Percentiles rank a stretch among this genome's conserved stretches.
Evolutionary conservation across 805 yeast species (phyloP).

Genomic region (Metschnikowia lochheadii): DNA sequence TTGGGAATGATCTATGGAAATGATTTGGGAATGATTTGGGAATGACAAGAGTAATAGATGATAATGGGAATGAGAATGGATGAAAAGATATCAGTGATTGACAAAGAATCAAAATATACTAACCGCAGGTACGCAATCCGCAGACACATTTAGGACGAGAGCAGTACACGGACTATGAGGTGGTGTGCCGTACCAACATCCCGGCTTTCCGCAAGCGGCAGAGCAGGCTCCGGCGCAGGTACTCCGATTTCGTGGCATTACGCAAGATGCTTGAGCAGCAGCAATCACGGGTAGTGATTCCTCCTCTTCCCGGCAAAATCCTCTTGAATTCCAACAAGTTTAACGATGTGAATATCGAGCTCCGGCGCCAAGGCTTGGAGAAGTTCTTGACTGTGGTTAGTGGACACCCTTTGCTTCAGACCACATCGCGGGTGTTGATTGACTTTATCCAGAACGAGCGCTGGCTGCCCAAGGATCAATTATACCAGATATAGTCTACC

Average conservation of each 20-base stretch:
- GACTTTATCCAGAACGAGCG: slow-evolving; percentile 84
- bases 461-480: slow-evolving; percentile 48
- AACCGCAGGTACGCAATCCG: slow-evolving; percentile 55
- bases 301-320: slow-evolving; percentile 88
- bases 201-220: slow-evolving; percentile 71
- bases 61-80: neutral
- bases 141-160: slow-evolving; percentile 65
- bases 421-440: slow-evolving; percentile 71
- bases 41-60: too few relatives aligned
- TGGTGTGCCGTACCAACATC: slow-evolving; percentile 82
- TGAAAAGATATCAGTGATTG: too few relatives aligned
- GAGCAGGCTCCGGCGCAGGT: slow-evolving; percentile 76
- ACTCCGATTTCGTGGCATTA: slow-evolving; percentile 84
- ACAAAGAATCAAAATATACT: slow-evolving; percentile 9
- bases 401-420: slow-evolving; percentile 90
- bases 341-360: slow-evolving; percentile 77
- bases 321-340: slow-evolving; percentile 63
- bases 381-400: slow-evolving; percentile 74
- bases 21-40: too few relatives aligned
- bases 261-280: slow-evolving; percentile 72
- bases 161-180: slow-evolving; percentile 89
- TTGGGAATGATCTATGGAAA: too few relatives aligned
- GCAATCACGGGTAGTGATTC: slow-evolving; percentile 74
- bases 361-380: slow-evolving; percentile 78
- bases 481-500: slow-evolving; percentile 11